Percentiles rank a stretch among this genome's conserved stretches.
These are phyloP conservation scores for Nakaseomyces nivariensis DNA, from an alignment of 1,139 yeast species.

Conservation along the genomic window DNA sequence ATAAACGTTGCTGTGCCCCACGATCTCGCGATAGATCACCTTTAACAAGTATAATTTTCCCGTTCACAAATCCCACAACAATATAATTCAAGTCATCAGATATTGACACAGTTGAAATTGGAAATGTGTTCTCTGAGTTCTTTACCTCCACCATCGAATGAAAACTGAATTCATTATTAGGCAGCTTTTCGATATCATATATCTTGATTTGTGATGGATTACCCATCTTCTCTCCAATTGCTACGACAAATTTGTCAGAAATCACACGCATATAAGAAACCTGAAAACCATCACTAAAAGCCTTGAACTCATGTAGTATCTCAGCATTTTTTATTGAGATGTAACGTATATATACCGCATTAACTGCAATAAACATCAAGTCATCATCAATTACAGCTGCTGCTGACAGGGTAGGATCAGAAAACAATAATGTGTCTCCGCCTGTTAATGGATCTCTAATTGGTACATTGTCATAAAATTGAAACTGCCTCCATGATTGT, in stretches of 20 bases:
- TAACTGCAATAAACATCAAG: slow-evolving; percentile 50
- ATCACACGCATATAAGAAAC: slow-evolving; percentile 48
- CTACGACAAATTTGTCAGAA: slow-evolving; percentile 43
- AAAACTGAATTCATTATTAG: slow-evolving; percentile 32
- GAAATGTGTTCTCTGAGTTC: slow-evolving; percentile 56
- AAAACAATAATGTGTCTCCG: slow-evolving; percentile 55
- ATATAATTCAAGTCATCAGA: slow-evolving; percentile 52
- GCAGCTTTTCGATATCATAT: slow-evolving; percentile 55
- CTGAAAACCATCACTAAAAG: slow-evolving; percentile 55
- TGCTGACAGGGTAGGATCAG: slow-evolving; percentile 63
- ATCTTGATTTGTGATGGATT: slow-evolving; percentile 55
- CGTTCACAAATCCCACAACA: slow-evolving; percentile 82
- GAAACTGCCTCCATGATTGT: slow-evolving; percentile 75
- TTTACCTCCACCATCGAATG: slow-evolving; percentile 36
- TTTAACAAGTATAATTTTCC: slow-evolving; percentile 67
- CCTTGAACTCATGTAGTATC: slow-evolving; percentile 42
- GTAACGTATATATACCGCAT: slow-evolving; percentile 47
- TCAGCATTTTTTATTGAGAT: slow-evolving; percentile 41
- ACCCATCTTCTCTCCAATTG: slow-evolving; percentile 70
- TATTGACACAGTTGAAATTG: slow-evolving; percentile 56
- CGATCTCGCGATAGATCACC: slow-evolving; percentile 86
- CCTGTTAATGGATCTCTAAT: slow-evolving; percentile 72
- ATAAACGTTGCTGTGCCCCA: slow-evolving; percentile 77
- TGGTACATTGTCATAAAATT: slow-evolving; percentile 76
- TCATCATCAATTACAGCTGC: slow-evolving; percentile 42